A percentile compares a stretch with the other conserved stretches of the same genome.
phyloP scores from a whole-genome alignment of 1,284 basidiomycete species.

The Gymnopus androsaceus region DNA sequence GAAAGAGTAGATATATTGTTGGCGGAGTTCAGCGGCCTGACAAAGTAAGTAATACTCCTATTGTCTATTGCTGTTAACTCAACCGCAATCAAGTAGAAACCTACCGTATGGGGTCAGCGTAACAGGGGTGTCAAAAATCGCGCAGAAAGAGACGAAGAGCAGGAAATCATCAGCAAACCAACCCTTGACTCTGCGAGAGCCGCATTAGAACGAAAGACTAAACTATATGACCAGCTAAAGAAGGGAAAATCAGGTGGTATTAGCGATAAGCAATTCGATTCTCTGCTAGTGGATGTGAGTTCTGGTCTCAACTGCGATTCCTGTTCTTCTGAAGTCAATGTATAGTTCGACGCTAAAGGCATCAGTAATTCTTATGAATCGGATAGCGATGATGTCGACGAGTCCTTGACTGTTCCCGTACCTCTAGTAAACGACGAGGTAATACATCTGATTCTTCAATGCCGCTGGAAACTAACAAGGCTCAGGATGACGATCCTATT shows the following conservation, averaged over 20 bases:
- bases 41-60: conserved; percentile 50
- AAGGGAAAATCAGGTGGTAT: conserved; percentile 83
- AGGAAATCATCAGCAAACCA: conserved; percentile 64
- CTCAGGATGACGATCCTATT: conserved; percentile 64
- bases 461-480: conserved; percentile 7
- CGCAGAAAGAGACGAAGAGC: conserved; percentile 60
- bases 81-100: conserved; percentile 51
- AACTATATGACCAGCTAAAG: conserved; percentile 78
- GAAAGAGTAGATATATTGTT: conserved; percentile 49
- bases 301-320: neutral
- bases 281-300: conserved; percentile 83
- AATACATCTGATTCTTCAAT: conserved; percentile 6
- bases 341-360: conserved; percentile 74
- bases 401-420: conserved; percentile 62
- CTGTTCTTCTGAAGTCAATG: neutral
- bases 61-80: neutral
- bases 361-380: conserved; percentile 55
- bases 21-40: conserved; percentile 62
- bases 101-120: conserved; percentile 66
- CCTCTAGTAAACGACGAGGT: conserved; percentile 46
- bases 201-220: conserved; percentile 77
- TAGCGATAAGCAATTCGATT: conserved; percentile 74
- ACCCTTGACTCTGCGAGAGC: conserved; percentile 70
- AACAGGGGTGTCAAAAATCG: conserved; percentile 72
- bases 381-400: conserved; percentile 75